Conservation (phyloP, 2,329 filamentous ascomycete genomes). For the Ophiostoma sp. region DNA sequence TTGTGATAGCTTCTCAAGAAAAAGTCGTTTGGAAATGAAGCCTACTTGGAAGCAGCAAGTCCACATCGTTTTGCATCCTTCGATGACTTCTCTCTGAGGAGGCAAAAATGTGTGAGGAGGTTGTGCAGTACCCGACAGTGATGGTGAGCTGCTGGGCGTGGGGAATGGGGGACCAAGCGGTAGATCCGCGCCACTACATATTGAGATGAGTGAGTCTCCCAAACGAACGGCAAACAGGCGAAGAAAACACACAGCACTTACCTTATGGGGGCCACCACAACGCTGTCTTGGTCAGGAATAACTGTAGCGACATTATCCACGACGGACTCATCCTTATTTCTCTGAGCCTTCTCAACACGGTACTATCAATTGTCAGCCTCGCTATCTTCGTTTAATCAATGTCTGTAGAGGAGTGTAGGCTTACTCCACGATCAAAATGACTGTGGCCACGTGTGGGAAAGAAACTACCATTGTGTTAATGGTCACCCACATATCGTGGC, state of each 20-base stretch:
- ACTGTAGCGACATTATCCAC: too few relatives aligned
- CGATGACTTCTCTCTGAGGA: constrained; percentile 27
- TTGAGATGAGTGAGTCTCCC: neutral
- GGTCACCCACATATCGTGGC: neutral
- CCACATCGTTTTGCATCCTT: constrained; percentile 29
- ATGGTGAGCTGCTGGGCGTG: constrained; percentile 3
- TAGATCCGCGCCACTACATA: neutral
- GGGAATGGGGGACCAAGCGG: neutral
- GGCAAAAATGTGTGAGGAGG: constrained; percentile 5
- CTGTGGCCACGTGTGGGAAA: constrained; percentile 19
- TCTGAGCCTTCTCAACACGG: neutral
- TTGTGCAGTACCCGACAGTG: neutral
- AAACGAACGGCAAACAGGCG: neutral
- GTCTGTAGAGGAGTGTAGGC: neutral
- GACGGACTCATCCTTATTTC: neutral
- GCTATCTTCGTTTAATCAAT: neutral
- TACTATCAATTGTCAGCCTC: neutral
- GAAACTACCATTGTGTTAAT: constrained; percentile 8
- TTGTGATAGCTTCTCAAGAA: constrained; percentile 29
- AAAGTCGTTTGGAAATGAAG: constrained; percentile 31
- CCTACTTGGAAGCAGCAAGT: constrained; percentile 32
- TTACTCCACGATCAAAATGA: constrained; percentile 20
- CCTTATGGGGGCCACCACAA: neutral
- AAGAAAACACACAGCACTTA: neutral
- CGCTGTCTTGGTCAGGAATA: neutral